Evolutionary conservation across 352 stramenopile genomes (phyloP).

Genomic region (Pythium coloratum): DNA sequence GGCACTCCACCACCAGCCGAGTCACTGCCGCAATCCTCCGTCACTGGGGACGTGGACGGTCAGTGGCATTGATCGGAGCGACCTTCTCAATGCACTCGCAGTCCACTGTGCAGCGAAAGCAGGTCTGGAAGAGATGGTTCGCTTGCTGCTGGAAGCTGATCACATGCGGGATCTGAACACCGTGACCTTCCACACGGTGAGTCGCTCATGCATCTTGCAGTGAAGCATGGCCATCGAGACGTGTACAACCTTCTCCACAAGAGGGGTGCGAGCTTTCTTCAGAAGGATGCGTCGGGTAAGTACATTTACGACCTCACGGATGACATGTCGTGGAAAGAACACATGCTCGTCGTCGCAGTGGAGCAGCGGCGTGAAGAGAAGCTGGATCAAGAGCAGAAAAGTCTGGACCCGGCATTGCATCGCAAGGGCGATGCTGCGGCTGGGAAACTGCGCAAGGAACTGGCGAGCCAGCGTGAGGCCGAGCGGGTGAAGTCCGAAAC

Average conservation of each 20-base stretch:
- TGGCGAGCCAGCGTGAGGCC: neutral
- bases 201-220: conserved; percentile 16
- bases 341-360: neutral
- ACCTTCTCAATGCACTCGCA: neutral
- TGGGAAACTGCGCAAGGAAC: neutral
- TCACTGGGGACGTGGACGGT: neutral
- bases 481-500: neutral
- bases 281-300: neutral
- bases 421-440: neutral
- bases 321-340: neutral
- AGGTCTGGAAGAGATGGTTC: conserved; percentile 1
- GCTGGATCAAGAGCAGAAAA: neutral
- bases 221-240: conserved; percentile 10
- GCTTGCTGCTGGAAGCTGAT: conserved; percentile 12
- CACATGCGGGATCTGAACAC: conserved; percentile 24
- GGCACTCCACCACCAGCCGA: conserved; percentile 11
- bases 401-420: neutral
- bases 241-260: conserved; percentile 4
- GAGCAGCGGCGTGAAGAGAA: neutral
- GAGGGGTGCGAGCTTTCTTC: neutral
- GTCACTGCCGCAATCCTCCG: neutral
- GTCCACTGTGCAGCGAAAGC: conserved; percentile 13
- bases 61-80: neutral
- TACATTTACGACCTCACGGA: neutral
- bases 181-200: conserved; percentile 15